Percentiles rank a stretch among this genome's conserved stretches.
These are phyloP conservation scores for Venturia carpophila DNA, from an alignment of 2,329 filamentous ascomycete genomes.

Conservation along the genomic window DNA sequence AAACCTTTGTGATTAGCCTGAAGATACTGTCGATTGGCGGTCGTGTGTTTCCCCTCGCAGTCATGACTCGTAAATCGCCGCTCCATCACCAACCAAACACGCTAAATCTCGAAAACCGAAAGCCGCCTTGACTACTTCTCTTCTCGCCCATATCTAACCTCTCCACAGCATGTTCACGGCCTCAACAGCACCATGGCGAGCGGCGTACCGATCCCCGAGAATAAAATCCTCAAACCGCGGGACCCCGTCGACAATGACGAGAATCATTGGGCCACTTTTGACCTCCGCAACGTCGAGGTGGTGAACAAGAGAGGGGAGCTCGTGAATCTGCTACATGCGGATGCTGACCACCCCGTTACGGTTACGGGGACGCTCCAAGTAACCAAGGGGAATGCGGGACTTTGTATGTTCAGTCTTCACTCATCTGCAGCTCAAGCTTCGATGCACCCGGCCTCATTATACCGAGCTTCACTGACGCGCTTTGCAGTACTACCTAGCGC, in stretches of 20 bases:
- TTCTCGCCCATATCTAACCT: background rate
- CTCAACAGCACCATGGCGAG: constrained; percentile 8
- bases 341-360: constrained; percentile 52
- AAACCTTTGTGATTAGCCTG: too few relatives aligned
- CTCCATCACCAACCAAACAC: constrained; percentile 1
- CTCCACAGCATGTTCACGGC: constrained; percentile 8
- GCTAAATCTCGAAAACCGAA: background rate
- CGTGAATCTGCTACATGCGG: constrained; percentile 54
- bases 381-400: constrained; percentile 24
- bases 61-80: background rate
- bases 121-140: background rate
- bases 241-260: constrained; percentile 33
- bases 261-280: constrained; percentile 54
- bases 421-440: background rate
- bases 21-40: too few relatives aligned
- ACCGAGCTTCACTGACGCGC: constrained; percentile 13
- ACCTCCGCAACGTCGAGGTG: constrained; percentile 54
- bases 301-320: constrained; percentile 43
- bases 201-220: constrained; percentile 23
- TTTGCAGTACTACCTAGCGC: constrained; percentile 19
- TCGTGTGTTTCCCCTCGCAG: too few relatives aligned
- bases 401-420: constrained; percentile 14
- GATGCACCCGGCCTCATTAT: constrained; percentile 16
- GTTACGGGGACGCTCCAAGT: constrained; percentile 49
- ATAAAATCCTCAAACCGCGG: constrained; percentile 35